phyloP scores from a whole-genome alignment of 352 stramenopile genomes.

The Phytophthora sp. region DNA sequence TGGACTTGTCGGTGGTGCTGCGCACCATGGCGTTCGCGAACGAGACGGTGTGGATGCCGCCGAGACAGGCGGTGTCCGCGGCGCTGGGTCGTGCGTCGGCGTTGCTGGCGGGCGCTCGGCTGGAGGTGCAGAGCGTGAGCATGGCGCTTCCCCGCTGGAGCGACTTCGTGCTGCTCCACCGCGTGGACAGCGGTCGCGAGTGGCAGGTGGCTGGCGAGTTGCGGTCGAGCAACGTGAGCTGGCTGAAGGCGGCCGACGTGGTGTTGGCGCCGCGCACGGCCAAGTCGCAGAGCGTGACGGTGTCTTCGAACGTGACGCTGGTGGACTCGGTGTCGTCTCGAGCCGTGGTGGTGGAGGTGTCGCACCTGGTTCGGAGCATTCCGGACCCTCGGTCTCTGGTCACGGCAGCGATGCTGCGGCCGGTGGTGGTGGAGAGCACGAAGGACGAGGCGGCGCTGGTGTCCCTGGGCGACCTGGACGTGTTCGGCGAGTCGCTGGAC shows the following conservation, averaged over 20 bases:
- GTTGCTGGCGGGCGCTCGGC: neutral
- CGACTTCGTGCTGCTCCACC: conserved; percentile 13
- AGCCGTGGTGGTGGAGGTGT: conserved; percentile 31
- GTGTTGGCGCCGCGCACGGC: conserved; percentile 30
- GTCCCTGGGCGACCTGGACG: neutral
- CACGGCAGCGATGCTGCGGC: neutral
- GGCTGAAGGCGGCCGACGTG: conserved; percentile 28
- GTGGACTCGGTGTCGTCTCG: conserved; percentile 30
- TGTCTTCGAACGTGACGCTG: conserved; percentile 41
- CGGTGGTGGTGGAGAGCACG: conserved; percentile 15
- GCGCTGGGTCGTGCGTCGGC: conserved; percentile 12
- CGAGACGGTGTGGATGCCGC: conserved; percentile 18
- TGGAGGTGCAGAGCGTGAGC: conserved; percentile 8
- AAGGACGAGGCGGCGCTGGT: conserved; percentile 18
- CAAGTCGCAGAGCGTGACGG: conserved; percentile 29
- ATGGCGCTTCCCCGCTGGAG: conserved; percentile 16
- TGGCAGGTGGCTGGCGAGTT: conserved; percentile 16
- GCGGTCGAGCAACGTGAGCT: conserved; percentile 21
- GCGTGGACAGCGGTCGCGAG: conserved; percentile 2
- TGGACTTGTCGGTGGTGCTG: conserved; percentile 12
- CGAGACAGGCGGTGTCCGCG: conserved; percentile 16
- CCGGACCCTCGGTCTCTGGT: no score
- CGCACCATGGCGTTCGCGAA: neutral
- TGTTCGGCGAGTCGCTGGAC: conserved; percentile 7
- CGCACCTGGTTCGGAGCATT: conserved; percentile 27